These are phyloP conservation scores for Vanrija humicola DNA, from an alignment of 1,284 basidiomycete species.

Conservation along the genomic window DNA sequence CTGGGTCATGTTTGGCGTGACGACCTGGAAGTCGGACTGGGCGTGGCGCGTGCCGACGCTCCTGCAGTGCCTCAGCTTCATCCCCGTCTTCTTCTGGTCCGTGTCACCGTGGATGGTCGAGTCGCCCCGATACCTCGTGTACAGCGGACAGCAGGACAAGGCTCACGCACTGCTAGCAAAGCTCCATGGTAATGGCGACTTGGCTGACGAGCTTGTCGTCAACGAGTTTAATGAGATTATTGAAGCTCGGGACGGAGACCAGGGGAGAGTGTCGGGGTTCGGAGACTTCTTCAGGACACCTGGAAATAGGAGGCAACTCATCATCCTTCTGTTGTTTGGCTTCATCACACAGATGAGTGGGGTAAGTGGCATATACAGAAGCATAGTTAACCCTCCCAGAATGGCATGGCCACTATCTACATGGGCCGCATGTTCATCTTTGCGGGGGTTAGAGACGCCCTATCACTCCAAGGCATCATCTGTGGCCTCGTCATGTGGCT, in stretches of 20 bases:
- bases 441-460: conserved; percentile 61
- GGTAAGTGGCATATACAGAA: not conserved
- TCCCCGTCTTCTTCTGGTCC: not conserved
- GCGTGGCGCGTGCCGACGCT: conserved; percentile 9
- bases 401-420: conserved; percentile 59
- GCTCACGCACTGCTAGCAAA: conserved; percentile 57
- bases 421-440: conserved; percentile 54
- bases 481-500: conserved; percentile 49
- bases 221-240: conserved; percentile 50
- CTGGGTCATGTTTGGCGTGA: conserved; percentile 18
- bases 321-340: conserved; percentile 49
- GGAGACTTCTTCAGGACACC: conserved; percentile 32
- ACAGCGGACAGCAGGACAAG: conserved; percentile 54
- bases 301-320: conserved; percentile 50
- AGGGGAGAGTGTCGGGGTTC: not conserved
- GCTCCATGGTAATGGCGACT: conserved; percentile 56
- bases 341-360: not conserved
- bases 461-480: conserved; percentile 60
- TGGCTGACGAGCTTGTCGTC: conserved; percentile 43
- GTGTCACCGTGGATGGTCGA: conserved; percentile 5
- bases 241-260: conserved; percentile 41
- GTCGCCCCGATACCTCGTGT: conserved; percentile 63
- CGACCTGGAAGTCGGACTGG: conserved; percentile 5
- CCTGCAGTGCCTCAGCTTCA: conserved; percentile 1
- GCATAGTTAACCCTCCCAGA: not conserved